Conservation (phyloP, 2,329 filamentous ascomycete genomes). For the Lasiodiplodia citricola region DNA sequence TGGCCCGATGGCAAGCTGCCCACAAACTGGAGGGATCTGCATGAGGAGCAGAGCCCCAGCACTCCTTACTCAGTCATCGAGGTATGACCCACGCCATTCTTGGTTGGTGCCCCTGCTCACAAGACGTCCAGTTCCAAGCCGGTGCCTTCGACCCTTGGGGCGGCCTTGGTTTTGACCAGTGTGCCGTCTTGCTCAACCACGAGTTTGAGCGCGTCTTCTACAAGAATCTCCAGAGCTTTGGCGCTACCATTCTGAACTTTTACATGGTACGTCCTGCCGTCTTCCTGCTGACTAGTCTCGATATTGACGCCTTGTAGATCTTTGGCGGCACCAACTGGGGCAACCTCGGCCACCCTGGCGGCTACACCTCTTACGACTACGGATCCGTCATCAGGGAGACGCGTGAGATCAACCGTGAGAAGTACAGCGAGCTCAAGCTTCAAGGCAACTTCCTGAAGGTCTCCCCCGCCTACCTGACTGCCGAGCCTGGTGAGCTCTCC, state of each 20-base stretch:
- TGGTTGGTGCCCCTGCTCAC: slow-evolving; percentile 24
- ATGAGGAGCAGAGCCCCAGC: slow-evolving; percentile 65
- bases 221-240: slow-evolving; percentile 73
- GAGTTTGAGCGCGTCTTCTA: slow-evolving; percentile 81
- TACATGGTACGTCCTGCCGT: slow-evolving; percentile 66
- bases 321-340: slow-evolving; percentile 86
- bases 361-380: slow-evolving; percentile 64
- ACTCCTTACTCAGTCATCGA: slow-evolving; percentile 71
- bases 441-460: slow-evolving; percentile 76
- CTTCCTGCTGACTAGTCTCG: not conserved
- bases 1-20: slow-evolving; percentile 67
- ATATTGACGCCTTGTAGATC: slow-evolving; percentile 48
- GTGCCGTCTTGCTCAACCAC: slow-evolving; percentile 68
- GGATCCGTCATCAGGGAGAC: slow-evolving; percentile 71
- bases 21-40: slow-evolving; percentile 59
- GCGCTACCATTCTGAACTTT: slow-evolving; percentile 70
- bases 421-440: slow-evolving; percentile 80
- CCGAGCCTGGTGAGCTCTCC: slow-evolving; percentile 39
- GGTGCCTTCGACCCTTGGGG: slow-evolving; percentile 78
- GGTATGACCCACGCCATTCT: slow-evolving; percentile 36
- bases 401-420: slow-evolving; percentile 70
- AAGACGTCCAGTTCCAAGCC: slow-evolving; percentile 63
- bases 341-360: slow-evolving; percentile 69
- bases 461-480: slow-evolving; percentile 71
- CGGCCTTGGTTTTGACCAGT: slow-evolving; percentile 71